Conservation (phyloP, 176 grass and related monocot genomes). For the Carex kokanica region DNA sequence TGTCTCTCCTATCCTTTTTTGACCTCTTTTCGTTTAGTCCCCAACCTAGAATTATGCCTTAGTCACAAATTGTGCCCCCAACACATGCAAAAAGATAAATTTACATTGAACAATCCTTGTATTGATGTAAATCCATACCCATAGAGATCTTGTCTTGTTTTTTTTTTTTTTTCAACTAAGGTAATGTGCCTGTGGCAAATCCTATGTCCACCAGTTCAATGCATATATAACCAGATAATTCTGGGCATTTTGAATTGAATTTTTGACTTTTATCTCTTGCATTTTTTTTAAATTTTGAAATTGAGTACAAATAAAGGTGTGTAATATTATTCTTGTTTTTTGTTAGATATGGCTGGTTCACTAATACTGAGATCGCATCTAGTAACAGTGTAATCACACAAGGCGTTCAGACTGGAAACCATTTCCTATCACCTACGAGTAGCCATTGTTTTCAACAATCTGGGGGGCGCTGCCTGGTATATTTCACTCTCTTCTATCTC, state of each 20-base stretch:
- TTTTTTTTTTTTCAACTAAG: background rate
- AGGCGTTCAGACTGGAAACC: constrained; percentile 40
- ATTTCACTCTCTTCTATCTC: background rate
- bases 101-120: background rate
- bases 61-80: background rate
- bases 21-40: background rate
- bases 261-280: background rate
- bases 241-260: background rate
- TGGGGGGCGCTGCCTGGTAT: constrained; percentile 31
- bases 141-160: background rate
- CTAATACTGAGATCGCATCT: constrained; percentile 53
- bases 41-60: background rate
- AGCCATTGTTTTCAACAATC: constrained; percentile 30
- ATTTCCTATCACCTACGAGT: constrained; percentile 2
- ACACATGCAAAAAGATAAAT: constrained; percentile 1
- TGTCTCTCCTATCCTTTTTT: background rate
- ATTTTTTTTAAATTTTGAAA: background rate
- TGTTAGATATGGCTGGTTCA: constrained; percentile 93
- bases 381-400: constrained; percentile 49
- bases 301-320: background rate
- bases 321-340: constrained; percentile 23
- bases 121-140: background rate
- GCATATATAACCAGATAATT: background rate
- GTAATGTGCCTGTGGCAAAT: background rate
- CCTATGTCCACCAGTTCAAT: background rate